phyloP scores from a whole-genome alignment of 2,329 filamentous ascomycete genomes.

The Hypoxylon sp. region DNA sequence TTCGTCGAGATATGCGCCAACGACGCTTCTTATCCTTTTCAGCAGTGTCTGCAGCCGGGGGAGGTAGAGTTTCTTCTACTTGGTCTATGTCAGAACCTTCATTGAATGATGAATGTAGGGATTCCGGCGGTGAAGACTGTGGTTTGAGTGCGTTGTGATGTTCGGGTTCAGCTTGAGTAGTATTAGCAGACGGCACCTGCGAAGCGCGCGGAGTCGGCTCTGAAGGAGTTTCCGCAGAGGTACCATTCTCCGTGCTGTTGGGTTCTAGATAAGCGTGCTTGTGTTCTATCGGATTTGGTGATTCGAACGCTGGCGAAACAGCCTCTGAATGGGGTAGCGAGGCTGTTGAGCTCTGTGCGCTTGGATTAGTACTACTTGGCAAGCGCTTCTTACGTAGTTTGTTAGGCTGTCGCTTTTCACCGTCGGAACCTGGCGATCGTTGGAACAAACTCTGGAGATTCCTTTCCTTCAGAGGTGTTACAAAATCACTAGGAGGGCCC shows the following conservation, averaged over 20 bases:
- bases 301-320: constrained; percentile 64
- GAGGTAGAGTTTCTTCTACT: constrained; percentile 67
- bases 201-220: constrained; percentile 64
- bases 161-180: constrained; percentile 61
- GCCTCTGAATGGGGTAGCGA: constrained; percentile 72
- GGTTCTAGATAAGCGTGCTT: constrained; percentile 42
- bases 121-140: constrained; percentile 80
- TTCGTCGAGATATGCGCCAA: constrained; percentile 79
- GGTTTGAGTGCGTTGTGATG: constrained; percentile 69
- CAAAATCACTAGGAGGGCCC: constrained; percentile 59
- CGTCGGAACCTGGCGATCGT: constrained; percentile 74
- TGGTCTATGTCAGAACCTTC: constrained; percentile 87
- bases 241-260: constrained; percentile 46
- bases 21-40: constrained; percentile 80
- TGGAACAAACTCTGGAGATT: constrained; percentile 79
- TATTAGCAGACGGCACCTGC: constrained; percentile 61
- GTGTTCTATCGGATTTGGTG: constrained; percentile 63
- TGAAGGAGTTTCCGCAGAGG: constrained; percentile 54
- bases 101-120: constrained; percentile 82
- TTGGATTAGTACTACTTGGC: constrained; percentile 82
- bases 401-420: constrained; percentile 82
- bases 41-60: constrained; percentile 58
- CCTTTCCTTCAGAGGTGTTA: constrained; percentile 75
- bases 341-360: constrained; percentile 89
- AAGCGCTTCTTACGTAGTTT: constrained; percentile 91